Evolutionary conservation across 495 filamentous ascomycete species (phyloP), one percentile per base, ranked within the genome.

Genomic region (Hyaloscypha finlandica): DNA sequence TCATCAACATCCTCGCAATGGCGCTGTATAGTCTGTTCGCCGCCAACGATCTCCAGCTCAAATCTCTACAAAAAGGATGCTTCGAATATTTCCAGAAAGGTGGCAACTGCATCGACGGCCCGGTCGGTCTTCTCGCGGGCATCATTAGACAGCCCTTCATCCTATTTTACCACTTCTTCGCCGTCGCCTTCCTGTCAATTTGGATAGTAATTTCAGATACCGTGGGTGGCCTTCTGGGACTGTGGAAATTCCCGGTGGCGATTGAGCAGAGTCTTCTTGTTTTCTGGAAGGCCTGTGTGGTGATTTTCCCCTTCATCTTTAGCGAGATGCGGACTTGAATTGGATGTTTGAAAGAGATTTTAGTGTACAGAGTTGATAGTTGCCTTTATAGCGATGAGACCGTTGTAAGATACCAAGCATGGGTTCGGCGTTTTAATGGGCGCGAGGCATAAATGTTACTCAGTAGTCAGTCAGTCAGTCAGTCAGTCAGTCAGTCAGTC

Each of bases 1-100:
- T 97, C 63, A 94, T 99, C 82, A 99, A 99, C 76, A 96, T 97
- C 66, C 88, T 99, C 1, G 94, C 96, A 0, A 90, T 93, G 80
- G 93, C 95, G 0, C 84, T 99, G 2, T 98, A 99, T 78, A 77
- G 81, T 30, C 84, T 98, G 1, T 99, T 99, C 77, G 92, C 96
- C 14, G 95, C 96, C 51, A 81, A 94, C 74, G 91, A 94, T 76
- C 70, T 79, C 51, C 83, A 92, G 66, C 89, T 99, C 45, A 84
- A 83, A 66, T 88, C 89, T 37, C 88, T 98, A 35, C 93, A 97
- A 80, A 86, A 83, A 59, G 95, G 95, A 56, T 98, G 96, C 80
- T 98, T 98, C 82, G 81, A 83, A 53, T 99, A 99, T 76, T 99
- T 99, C 81, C 81, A 93, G 74, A 78, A 85, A 45, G 96, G 95